Base-by-base conservation (phyloP, 202 grass and related monocot genomes). In the Zoysia matrella region DNA sequence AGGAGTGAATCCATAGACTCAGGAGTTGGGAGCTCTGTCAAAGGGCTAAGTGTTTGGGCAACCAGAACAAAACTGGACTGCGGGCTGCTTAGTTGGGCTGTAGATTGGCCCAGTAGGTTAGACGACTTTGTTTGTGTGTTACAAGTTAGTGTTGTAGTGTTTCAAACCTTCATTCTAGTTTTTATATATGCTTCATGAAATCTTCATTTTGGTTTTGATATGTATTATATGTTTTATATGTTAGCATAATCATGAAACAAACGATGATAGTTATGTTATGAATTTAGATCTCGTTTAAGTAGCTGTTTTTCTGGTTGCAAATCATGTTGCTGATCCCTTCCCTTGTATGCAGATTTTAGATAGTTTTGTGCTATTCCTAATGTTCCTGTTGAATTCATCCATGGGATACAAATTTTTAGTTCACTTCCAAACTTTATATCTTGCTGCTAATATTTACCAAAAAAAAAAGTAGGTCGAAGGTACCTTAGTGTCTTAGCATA, bases 111-210 rank as follows among this genome's bases (percentile, higher is more conserved):
- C 30, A 36, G 30, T 36, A 36, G 30, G 30, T 36, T 36, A 36
- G 30, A 36, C 30, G 30, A 36, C 30, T 36, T 72, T 43, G 9
- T 78, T 66, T 61, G 36, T 47, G 13, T 72, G 41, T 71, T 77
- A 57, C 42, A 64, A 58, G 67, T 11, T 11, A 82, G 22, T 72
- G 13, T 13, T 74, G 54, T 61, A 83, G 11, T 44, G 44, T 53
- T 78, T 42, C 22, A 5, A 42, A 22, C 30, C 10, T 42, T 3
- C 39, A 13, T 70, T 70, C 4, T 78, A 36, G 30, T 36, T 36
- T 36, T 36, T 36, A 36, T 36, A 36, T 36, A 36, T 36, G 30
- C 30, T 36, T 36, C 30, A 36, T 36, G 30, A 36, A 36, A 36
- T 36, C 30, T 36, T 36, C 30, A 36, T 36, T 36, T 36, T 36